phyloP scores from a whole-genome alignment of 768 basidiomycete genomes.

The Termitomyces heimii region DNA sequence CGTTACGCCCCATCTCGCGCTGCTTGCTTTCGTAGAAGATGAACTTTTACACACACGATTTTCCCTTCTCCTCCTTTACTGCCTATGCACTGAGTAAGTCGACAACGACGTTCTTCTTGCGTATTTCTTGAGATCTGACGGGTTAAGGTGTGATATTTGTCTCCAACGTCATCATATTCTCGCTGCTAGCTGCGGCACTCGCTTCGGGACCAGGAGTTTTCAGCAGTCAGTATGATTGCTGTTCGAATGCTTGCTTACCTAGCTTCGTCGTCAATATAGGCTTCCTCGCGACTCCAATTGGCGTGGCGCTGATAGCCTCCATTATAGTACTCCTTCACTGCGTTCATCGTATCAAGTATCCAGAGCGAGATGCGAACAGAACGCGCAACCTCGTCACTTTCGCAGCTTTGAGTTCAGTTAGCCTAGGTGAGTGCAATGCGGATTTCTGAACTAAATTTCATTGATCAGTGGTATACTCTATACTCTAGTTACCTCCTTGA shows the following conservation, averaged over 20 bases:
- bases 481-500: slow-evolving; percentile 12
- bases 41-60: slow-evolving; percentile 3
- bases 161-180: slow-evolving; percentile 4
- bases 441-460: neutral
- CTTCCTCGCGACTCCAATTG: slow-evolving; percentile 11
- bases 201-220: slow-evolving; percentile 7
- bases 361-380: slow-evolving; percentile 6
- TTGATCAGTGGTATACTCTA: neutral
- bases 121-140: neutral
- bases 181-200: slow-evolving; percentile 9
- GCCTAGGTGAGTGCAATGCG: slow-evolving; percentile 7
- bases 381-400: slow-evolving; percentile 11
- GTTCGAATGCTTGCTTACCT: neutral
- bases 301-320: slow-evolving; percentile 12
- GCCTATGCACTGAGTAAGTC: slow-evolving; percentile 9
- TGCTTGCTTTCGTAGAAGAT: neutral
- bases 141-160: slow-evolving; percentile 6
- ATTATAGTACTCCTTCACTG: slow-evolving; percentile 12
- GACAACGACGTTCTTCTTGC: too few relatives aligned
- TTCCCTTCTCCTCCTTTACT: slow-evolving; percentile 9
- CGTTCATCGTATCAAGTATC: slow-evolving; percentile 12
- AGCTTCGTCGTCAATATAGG: neutral
- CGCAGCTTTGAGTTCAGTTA: slow-evolving; percentile 1
- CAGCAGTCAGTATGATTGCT: slow-evolving; percentile 1
- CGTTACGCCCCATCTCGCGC: neutral